phyloP scores from a whole-genome alignment of 257 asterid species.

The Capsicum chinense region DNA sequence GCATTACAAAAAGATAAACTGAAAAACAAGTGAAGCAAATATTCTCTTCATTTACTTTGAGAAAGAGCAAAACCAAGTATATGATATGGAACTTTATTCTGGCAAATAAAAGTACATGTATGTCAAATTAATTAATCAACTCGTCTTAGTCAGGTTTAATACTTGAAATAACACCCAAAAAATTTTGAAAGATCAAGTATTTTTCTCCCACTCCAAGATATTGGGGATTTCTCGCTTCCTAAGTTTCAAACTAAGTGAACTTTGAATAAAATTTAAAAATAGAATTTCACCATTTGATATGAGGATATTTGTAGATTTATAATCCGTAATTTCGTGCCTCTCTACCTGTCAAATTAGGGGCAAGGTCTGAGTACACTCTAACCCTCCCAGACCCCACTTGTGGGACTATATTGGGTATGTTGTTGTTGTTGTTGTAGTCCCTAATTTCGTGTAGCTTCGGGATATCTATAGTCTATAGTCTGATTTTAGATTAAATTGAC shows the following conservation, averaged over 20 bases:
- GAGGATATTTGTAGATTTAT: neutral
- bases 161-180: neutral
- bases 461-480: too few species aligned
- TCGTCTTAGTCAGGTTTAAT: neutral
- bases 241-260: neutral
- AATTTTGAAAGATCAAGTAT: neutral
- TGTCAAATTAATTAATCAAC: neutral
- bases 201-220: too few species aligned
- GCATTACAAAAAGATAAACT: neutral
- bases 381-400: too few species aligned
- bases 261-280: neutral
- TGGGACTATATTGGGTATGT: too few species aligned
- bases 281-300: neutral
- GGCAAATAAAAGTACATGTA: neutral
- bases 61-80: neutral
- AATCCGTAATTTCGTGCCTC: neutral
- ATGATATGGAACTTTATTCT: neutral
- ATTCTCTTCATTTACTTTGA: slow-evolving; percentile 3
- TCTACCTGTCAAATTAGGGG: too few species aligned
- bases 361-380: too few species aligned
- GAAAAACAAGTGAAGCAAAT: neutral
- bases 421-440: too few species aligned
- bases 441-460: too few species aligned
- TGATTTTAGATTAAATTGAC: neutral
- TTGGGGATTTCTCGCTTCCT: too few species aligned